Evolutionary conservation across 768 basidiomycete genomes (phyloP).

Genomic region (Hirschioporus abietinus): DNA sequence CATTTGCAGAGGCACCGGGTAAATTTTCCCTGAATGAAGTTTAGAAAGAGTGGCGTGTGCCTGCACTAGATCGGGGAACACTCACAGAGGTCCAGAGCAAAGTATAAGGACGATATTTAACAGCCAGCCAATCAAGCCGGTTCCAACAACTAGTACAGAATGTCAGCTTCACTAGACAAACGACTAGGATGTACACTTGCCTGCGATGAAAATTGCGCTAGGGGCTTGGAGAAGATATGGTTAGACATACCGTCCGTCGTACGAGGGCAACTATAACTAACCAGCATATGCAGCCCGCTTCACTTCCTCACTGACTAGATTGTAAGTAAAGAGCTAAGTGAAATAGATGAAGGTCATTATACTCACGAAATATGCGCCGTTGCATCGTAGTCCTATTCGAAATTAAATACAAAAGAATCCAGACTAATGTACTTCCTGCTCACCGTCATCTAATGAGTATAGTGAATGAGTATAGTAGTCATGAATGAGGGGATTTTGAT

Average conservation of each 20-base stretch:
- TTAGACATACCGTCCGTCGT: slow-evolving; percentile 6
- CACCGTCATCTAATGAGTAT: slow-evolving; percentile 54
- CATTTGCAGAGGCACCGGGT: neutral
- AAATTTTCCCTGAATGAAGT: slow-evolving; percentile 29
- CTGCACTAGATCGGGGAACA: slow-evolving; percentile 29
- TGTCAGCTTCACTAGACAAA: neutral
- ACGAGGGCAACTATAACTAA: slow-evolving; percentile 21
- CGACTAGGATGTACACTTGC: slow-evolving; percentile 11
- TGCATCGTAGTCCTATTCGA: slow-evolving; percentile 64
- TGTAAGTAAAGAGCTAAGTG: slow-evolving; percentile 8
- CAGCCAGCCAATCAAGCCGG: slow-evolving; percentile 77
- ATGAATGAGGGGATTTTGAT: neutral
- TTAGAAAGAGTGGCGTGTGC: slow-evolving; percentile 68
- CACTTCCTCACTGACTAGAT: slow-evolving; percentile 60
- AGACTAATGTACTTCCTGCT: slow-evolving; percentile 11
- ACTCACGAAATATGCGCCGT: slow-evolving; percentile 78
- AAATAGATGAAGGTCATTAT: slow-evolving; percentile 1
- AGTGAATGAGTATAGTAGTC: slow-evolving; percentile 3
- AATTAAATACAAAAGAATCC: slow-evolving; percentile 10
- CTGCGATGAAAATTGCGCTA: slow-evolving; percentile 58
- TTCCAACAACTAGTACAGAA: slow-evolving; percentile 52
- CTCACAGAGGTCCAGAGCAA: slow-evolving; percentile 69
- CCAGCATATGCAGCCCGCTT: slow-evolving; percentile 74
- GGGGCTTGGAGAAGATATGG: slow-evolving; percentile 31
- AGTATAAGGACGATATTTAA: slow-evolving; percentile 85